Percentiles rank a stretch among this genome's conserved stretches.
Evolutionary conservation across 306 rosid genomes (phyloP).

Genomic region (Gleditsia sinensis): DNA sequence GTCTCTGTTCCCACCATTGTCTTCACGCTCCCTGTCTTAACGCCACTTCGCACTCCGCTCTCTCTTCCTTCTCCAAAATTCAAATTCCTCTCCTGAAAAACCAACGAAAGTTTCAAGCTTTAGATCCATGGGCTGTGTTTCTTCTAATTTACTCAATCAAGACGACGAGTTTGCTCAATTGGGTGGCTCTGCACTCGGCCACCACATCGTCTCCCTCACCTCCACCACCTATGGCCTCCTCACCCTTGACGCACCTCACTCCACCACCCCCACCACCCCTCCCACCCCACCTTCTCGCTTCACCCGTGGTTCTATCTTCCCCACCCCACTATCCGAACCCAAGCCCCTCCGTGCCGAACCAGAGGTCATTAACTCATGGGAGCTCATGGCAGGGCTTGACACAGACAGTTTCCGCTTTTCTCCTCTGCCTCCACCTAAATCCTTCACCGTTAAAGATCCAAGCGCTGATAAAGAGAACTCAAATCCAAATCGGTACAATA

Average conservation of each 20-base stretch:
- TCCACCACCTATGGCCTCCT: conserved; percentile 96
- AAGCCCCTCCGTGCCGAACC: conserved; percentile 44
- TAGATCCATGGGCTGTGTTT: conserved; percentile 76
- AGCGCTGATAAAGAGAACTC: conserved; percentile 59
- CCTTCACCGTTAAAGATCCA: conserved; percentile 14
- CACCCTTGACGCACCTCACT: conserved; percentile 64
- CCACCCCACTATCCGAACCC: conserved; percentile 44
- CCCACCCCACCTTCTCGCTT: conserved; percentile 53
- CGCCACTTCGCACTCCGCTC: neutral
- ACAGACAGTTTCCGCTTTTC: conserved; percentile 79
- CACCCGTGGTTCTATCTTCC: conserved; percentile 46
- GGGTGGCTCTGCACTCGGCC: conserved; percentile 68
- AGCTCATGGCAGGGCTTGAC: conserved; percentile 94
- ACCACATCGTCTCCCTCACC: conserved; percentile 92
- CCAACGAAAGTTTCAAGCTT: conserved; percentile 5
- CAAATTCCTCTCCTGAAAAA: neutral
- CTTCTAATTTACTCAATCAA: conserved; percentile 71
- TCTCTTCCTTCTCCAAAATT: neutral
- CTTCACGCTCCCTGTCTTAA: neutral
- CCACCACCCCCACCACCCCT: conserved; percentile 40
- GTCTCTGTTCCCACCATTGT: neutral
- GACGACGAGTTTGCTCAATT: conserved; percentile 78
- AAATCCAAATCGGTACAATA: conserved; percentile 43
- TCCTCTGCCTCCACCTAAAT: conserved; percentile 43
- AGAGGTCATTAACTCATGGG: conserved; percentile 92